Base-by-base conservation (phyloP, 768 basidiomycete genomes). In the Obba rivulosa region DNA sequence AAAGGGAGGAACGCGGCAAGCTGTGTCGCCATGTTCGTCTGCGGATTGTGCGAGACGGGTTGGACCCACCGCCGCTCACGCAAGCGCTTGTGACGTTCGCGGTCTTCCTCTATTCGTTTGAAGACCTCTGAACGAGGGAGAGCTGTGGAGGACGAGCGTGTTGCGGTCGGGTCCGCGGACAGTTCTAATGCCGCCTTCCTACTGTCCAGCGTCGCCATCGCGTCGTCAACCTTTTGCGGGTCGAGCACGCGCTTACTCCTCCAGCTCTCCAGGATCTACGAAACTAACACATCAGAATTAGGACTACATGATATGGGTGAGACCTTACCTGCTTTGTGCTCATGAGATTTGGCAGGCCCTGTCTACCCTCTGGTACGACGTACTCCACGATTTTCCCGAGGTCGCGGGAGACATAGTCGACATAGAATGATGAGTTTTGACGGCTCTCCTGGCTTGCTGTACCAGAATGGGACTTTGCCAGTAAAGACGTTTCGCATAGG, bases 1-100 rank as follows among this genome's bases (percentile, higher is more conserved):
- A 84, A 63, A 1, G 83, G 83, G 48, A 81, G 65, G 62, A 85
- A 85, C 28, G 77, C 78, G 8, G 80, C 77, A 4, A 85, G 66
- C 21, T 70, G 76, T 34, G 34, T 76, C 61, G 49, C 72, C 41
- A 60, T 47, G 50, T 71, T 63, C 1, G 70, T 65, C 11, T 70
- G 59, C 18, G 70, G 69, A 41, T 72, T 74, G 52, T 80, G 81
- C 3, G 80, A 74, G 8, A 82, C 72, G 2, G 85, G 83, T 60
- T 90, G 87, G n/a, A 89, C 87, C 92, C 92, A 95, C 38, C 92
- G 80, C 34, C 88, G 80, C 64, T 95, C 92, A 40, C 92, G 81
- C 2, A 95, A 73, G 11, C 92, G 82, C 68, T 95, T 95, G 60
- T 94, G 92, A 53, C 93, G 79, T 58, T 94, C 92, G 2, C 92